Evolutionary conservation across 345 rosid genomes (phyloP).

Genomic region (Syzygium oleosum): DNA sequence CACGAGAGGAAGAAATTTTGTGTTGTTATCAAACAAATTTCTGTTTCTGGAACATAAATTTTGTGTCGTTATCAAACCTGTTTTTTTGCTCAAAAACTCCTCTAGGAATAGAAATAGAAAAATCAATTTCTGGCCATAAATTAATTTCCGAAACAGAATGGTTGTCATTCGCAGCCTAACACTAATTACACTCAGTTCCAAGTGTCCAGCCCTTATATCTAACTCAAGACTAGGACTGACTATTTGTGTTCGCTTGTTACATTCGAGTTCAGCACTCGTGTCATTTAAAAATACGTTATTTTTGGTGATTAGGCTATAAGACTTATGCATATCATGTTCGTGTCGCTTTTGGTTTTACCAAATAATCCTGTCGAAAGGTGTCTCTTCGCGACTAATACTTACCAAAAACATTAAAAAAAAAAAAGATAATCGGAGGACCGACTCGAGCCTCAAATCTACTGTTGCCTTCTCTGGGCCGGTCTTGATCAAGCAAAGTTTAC

Average conservation of each 20-base stretch:
- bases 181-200: not conserved
- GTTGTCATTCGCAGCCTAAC: accelerated
- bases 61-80: too few species aligned
- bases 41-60: too few species aligned
- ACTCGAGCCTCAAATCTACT: not conserved
- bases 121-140: too few species aligned
- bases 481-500: not conserved
- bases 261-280: accelerated
- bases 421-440: not conserved
- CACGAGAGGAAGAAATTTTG: too few species aligned
- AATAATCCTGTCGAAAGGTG: not conserved
- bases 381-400: not conserved
- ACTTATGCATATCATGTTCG: not conserved
- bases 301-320: not conserved
- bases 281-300: not conserved
- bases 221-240: accelerated
- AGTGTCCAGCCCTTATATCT: not conserved
- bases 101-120: too few species aligned
- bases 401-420: accelerated
- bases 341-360: not conserved
- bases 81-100: too few species aligned
- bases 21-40: too few species aligned
- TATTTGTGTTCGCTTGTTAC: accelerated
- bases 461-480: not conserved
- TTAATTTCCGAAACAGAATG: too few species aligned